phyloP scores from a whole-genome alignment of 2,329 filamentous ascomycete genomes.

The Hypoxylon sp. region DNA sequence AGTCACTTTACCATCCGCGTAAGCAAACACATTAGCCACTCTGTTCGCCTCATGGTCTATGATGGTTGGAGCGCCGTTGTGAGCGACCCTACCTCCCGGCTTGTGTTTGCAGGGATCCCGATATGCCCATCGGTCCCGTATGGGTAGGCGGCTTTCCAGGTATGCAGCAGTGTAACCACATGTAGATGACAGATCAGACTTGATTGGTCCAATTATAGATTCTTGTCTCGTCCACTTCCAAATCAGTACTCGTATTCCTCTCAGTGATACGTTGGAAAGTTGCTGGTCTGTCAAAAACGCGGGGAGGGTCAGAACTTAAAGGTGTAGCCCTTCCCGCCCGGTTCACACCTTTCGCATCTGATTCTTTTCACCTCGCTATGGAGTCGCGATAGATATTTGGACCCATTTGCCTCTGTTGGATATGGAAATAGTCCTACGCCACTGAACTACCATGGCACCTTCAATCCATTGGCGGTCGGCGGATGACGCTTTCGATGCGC shows the following conservation, averaged over 20 bases:
- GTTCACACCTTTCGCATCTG: conserved; percentile 12
- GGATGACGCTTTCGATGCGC: conserved; percentile 26
- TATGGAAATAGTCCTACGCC: conserved; percentile 8
- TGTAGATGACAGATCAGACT: conserved; percentile 9
- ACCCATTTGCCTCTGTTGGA: conserved; percentile 10
- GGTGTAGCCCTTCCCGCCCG: conserved; percentile 26
- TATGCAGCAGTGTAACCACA: conserved; percentile 38
- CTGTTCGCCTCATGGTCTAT: neutral
- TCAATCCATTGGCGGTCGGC: conserved; percentile 21
- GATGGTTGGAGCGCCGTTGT: conserved; percentile 7
- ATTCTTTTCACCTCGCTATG: conserved; percentile 8
- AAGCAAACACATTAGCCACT: neutral
- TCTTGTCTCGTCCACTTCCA: conserved; percentile 28
- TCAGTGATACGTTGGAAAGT: conserved; percentile 18
- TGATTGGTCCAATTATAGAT: conserved; percentile 45
- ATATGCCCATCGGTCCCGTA: conserved; percentile 34
- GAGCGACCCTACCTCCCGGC: conserved; percentile 21
- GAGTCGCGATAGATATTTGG: conserved; percentile 14
- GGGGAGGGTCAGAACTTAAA: conserved; percentile 31
- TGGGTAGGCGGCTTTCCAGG: conserved; percentile 26
- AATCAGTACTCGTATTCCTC: conserved; percentile 39
- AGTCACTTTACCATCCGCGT: conserved; percentile 8
- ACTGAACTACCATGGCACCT: conserved; percentile 35
- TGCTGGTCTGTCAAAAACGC: conserved; percentile 11
- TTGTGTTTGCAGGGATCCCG: conserved; percentile 34